Percentiles rank a stretch among this genome's conserved stretches.
Conservation (phyloP, 2,329 filamentous ascomycete species). For the Didymella arachidicola region DNA sequence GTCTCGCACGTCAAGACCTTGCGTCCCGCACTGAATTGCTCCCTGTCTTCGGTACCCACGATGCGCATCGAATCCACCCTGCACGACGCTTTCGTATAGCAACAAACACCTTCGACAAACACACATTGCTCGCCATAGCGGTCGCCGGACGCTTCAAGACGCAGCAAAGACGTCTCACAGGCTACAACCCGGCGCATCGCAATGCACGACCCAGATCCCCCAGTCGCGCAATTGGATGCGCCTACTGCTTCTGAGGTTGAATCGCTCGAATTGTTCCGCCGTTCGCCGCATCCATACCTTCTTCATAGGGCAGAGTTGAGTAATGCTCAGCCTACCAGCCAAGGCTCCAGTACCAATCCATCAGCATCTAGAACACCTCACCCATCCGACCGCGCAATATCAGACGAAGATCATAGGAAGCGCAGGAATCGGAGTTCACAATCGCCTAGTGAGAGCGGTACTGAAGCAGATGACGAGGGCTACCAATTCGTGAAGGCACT, state of each 20-base stretch:
- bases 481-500: constrained; percentile 77
- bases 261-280: constrained; percentile 46
- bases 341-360: constrained; percentile 29
- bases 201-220: constrained; percentile 27
- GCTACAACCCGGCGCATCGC: constrained; percentile 13
- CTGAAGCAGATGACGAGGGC: constrained; percentile 94
- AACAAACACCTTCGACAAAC: constrained; percentile 3
- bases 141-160: not conserved
- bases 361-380: constrained; percentile 26
- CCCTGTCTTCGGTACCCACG: constrained; percentile 5
- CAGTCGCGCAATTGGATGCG: constrained; percentile 31
- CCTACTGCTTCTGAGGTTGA: constrained; percentile 36
- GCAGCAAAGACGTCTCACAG: constrained; percentile 14
- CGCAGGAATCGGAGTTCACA: constrained; percentile 40
- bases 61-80: constrained; percentile 24
- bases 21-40: constrained; percentile 22
- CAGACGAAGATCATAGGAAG: constrained; percentile 39
- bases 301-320: constrained; percentile 41
- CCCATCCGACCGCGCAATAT: constrained; percentile 30
- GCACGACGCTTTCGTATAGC: constrained; percentile 22
- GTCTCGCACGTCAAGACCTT: constrained; percentile 1
- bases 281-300: constrained; percentile 51
- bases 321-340: constrained; percentile 27
- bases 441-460: constrained; percentile 82
- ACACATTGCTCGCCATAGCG: not conserved